phyloP scores from a whole-genome alignment of 805 yeast genomes.

The Martiniozyma abietophila region DNA sequence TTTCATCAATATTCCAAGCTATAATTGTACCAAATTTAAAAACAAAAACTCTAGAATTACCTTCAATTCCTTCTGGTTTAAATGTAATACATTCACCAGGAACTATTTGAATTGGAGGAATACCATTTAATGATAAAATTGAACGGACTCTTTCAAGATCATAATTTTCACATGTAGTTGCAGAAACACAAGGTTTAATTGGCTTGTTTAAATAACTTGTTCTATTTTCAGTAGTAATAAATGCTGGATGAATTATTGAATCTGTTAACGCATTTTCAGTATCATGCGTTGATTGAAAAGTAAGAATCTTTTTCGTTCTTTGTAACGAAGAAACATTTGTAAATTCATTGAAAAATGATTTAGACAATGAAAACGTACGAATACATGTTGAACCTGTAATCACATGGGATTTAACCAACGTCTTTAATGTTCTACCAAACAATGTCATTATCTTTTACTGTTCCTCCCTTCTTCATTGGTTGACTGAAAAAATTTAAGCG shows the following conservation, averaged over 20 bases:
- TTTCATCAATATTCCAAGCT: slow-evolving; percentile 73
- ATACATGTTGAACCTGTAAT: too few species aligned
- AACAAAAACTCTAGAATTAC: slow-evolving; percentile 46
- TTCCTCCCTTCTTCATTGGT: too few species aligned
- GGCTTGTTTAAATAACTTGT: slow-evolving; percentile 7
- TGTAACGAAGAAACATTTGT: slow-evolving; percentile 5
- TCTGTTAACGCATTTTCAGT: slow-evolving; percentile 1
- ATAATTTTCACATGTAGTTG: slow-evolving; percentile 66
- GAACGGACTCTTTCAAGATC: slow-evolving; percentile 42
- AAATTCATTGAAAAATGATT: too few species aligned
- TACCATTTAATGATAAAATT: slow-evolving; percentile 29
- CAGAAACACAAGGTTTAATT: slow-evolving; percentile 46
- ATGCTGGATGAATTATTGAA: slow-evolving; percentile 13
- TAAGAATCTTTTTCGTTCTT: slow-evolving; percentile 9
- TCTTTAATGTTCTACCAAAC: too few species aligned
- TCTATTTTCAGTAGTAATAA: slow-evolving; percentile 9
- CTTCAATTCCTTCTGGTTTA: slow-evolving; percentile 21
- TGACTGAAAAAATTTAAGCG: too few species aligned
- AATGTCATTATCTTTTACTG: too few species aligned
- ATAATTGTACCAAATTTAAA: slow-evolving; percentile 72
- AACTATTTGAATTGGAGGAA: slow-evolving; percentile 25
- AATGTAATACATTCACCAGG: slow-evolving; percentile 56
- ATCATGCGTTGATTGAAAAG: slow-evolving; percentile 7
- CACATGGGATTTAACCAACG: too few species aligned
- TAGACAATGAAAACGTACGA: too few species aligned